phyloP scores from a whole-genome alignment of 78 protist species.

The Dictyostelium citrinum region DNA sequence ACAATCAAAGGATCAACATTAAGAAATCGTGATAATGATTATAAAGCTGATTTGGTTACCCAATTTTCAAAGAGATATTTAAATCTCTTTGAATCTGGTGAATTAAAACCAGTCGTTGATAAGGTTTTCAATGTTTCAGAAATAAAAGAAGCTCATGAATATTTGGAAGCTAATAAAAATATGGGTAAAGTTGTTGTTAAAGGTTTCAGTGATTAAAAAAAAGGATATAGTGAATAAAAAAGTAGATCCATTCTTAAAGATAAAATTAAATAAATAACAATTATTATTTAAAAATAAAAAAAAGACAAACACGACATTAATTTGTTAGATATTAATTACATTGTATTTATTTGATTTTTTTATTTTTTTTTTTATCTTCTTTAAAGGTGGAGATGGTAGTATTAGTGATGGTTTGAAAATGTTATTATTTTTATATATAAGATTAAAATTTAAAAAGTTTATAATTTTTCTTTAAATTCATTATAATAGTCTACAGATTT shows the following conservation, averaged over 20 bases:
- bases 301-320: too few relatives aligned
- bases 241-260: too few relatives aligned
- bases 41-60: constrained; percentile 16
- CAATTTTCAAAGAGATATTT: constrained; percentile 1
- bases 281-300: too few relatives aligned
- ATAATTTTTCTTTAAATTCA: neutral
- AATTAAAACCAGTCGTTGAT: constrained; percentile 53
- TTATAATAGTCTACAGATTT: constrained; percentile 14
- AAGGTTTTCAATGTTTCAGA: constrained; percentile 40
- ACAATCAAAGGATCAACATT: constrained; percentile 77
- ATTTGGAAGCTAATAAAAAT: constrained; percentile 56
- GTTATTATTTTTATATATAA: too few relatives aligned
- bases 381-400: too few relatives aligned
- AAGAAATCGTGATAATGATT: constrained; percentile 55
- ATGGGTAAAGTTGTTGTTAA: constrained; percentile 71
- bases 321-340: too few relatives aligned
- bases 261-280: too few relatives aligned
- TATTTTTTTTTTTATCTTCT: too few relatives aligned
- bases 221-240: too few relatives aligned
- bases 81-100: constrained; percentile 27
- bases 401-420: too few relatives aligned
- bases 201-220: neutral
- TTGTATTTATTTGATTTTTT: too few relatives aligned
- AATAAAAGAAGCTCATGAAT: constrained; percentile 60
- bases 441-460: too few relatives aligned